Base-by-base conservation (phyloP, 192 early-diverging fungal species). In the Backusella australiensis region DNA sequence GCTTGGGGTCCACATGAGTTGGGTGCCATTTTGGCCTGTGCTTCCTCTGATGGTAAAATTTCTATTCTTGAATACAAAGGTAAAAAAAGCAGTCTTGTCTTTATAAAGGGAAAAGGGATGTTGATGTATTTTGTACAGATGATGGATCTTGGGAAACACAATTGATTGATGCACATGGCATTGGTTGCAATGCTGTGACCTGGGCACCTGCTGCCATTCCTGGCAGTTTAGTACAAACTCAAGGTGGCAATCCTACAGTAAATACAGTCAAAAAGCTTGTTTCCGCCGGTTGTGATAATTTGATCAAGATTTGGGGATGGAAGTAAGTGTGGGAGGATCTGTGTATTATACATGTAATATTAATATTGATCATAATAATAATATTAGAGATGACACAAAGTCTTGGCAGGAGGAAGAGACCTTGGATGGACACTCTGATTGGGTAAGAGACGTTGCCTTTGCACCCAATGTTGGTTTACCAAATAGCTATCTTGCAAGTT, bases 381-480 rank as follows among this genome's bases (percentile, higher is more conserved):
- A 53, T 44, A 0, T 32, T 32, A 90, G 88, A 69, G 95, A 97
- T 69, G 94, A 95, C 21, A 88, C 85, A 44, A 91, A 92, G 80
- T 79, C 84, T 2, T 98, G 93, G 90, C 93, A 93, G 73, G 91
- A 95, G 76, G 91, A 94, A 59, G 88, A 88, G 8, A 88, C 84
- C 7, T 87, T 99, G 46, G 93, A 96, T 67, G 95, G 94, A 7
- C 98, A 99, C 81, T 87, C 91, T 34, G 97, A 99, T 81, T 99
- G 98, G 98, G 96, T 99, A 17, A 90, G 98, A 29, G 98, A 99
- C 83, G 94, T 99, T 52, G 92, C 96, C 11, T 99, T 93, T 86
- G 97, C 98, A 35, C 98, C 98, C 26, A 96, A 93, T 81, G 89
- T 98, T 78, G 98, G 98, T 1, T 86, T 98, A 5, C 91, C 95